phyloP scores from a whole-genome alignment of 2,329 filamentous ascomycete species.

The Apiospora sp. region DNA sequence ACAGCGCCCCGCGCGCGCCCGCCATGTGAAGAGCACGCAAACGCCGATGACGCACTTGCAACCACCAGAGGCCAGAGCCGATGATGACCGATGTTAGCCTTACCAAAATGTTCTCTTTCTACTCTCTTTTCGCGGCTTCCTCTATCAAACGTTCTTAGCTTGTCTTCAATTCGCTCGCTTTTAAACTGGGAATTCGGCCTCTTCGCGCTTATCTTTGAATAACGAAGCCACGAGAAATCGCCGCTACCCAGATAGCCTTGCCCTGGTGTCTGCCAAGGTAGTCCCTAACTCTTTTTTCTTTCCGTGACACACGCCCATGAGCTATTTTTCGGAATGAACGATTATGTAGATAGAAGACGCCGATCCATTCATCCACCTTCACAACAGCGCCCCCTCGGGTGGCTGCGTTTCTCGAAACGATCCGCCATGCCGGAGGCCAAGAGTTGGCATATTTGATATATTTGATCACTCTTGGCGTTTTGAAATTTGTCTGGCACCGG shows the following conservation, averaged over 20 bases:
- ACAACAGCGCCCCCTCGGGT: neutral
- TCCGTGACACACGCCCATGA: neutral
- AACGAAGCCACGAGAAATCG: conserved; percentile 13
- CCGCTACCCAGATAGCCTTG: neutral
- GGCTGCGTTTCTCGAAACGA: conserved; percentile 7
- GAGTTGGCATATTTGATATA: neutral
- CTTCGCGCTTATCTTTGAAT: conserved; percentile 14
- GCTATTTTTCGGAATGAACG: neutral
- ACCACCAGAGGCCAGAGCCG: neutral
- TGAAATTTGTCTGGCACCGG: conserved; percentile 8
- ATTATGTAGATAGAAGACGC: neutral
- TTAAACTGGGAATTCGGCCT: conserved; percentile 11
- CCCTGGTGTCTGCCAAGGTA: neutral
- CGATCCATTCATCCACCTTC: neutral
- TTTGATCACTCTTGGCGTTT: conserved; percentile 18
- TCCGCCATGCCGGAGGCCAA: neutral
- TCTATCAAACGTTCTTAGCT: neutral
- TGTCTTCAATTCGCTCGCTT: conserved; percentile 3
- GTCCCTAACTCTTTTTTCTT: neutral
- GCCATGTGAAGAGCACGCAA: neutral
- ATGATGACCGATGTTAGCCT: conserved; percentile 11
- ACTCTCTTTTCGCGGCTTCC: neutral
- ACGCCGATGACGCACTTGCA: conserved; percentile 7
- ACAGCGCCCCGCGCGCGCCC: too few species aligned
- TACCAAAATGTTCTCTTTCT: neutral